Base-by-base conservation (phyloP, 2,329 filamentous ascomycete genomes). In the Paecilomyces formosus region DNA sequence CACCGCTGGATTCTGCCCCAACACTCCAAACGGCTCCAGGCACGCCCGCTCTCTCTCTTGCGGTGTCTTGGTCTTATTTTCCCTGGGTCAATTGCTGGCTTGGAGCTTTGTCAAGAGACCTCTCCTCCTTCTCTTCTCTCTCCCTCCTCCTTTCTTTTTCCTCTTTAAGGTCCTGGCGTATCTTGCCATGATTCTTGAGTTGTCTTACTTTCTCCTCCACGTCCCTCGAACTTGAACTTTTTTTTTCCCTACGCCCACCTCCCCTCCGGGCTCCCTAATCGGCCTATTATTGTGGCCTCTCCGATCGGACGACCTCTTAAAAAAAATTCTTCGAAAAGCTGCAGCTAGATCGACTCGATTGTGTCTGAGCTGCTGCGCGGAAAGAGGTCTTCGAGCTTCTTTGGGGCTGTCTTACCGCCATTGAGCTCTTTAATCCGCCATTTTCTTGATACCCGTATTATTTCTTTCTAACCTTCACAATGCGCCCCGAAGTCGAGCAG, bases 401-500 rank as follows among this genome's bases (percentile, higher is more conserved):
- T 52, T 13, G 50, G 50, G 21, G 26, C 45, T 54, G 57, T 60
- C 53, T 21, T 51, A 33, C 21, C 53, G 9, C 54, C 21, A 52
- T 50, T 33, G 52, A 55, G 39, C 21, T 24, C 22, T 26, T 31
- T 22, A 53, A 7, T 18, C 53, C 54, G 45, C 53, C 49, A n/a
- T n/a, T 55, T 54, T 12, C 54, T 54, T 58, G 58, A 61, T 68
- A 65, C 61, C 58, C 62, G 39, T 45, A 45, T 45, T 45, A 18
- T 45, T 45, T 45, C 8, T 61, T 60, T 60, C 68, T 52, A 60
- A 54, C 58, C 64, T 62, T 60, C 80, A 88, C 70, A 69, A 97
- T 97, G 93, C 90, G 90, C 82, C 94, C 94, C 77, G 94, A 99
- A 85, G 84, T 97, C 78, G 93, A 99, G 87, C 94, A 99, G 80